Conservation (phyloP, 1,284 basidiomycete genomes). For the Leccinum griseonigrum region DNA sequence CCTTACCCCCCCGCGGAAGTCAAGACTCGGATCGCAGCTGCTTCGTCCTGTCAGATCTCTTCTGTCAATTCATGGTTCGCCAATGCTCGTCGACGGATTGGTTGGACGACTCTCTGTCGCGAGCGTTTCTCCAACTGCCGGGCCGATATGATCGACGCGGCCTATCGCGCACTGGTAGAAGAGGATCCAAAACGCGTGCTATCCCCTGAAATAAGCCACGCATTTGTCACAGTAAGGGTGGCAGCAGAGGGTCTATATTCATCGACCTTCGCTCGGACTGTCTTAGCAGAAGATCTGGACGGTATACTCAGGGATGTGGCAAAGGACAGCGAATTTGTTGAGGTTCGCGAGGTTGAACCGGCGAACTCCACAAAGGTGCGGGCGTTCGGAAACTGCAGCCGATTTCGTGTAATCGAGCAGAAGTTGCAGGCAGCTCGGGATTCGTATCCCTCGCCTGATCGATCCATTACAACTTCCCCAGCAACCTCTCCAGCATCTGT, state of each 20-base stretch:
- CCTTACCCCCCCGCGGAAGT: constrained; percentile 45
- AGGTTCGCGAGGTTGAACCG: too few relatives aligned
- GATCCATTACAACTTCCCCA: constrained; percentile 4
- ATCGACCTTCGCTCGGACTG: constrained; percentile 27
- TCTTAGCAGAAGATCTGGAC: constrained; percentile 29
- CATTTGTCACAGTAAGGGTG: constrained; percentile 37
- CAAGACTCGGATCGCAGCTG: constrained; percentile 15
- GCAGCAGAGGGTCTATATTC: constrained; percentile 35
- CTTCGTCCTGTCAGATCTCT: constrained; percentile 9
- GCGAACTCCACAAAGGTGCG: constrained; percentile 6
- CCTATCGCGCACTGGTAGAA: constrained; percentile 38
- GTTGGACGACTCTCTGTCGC: constrained; percentile 47
- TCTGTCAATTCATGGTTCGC: constrained; percentile 49
- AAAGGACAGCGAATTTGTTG: constrained; percentile 1
- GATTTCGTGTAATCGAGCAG: not conserved
- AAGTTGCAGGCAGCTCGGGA: constrained; percentile 3
- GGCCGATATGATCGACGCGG: constrained; percentile 39
- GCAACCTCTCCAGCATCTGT: constrained; percentile 1
- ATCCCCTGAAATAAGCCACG: constrained; percentile 25
- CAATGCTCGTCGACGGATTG: constrained; percentile 47
- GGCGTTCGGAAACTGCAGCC: not conserved
- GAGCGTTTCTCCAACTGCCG: constrained; percentile 39
- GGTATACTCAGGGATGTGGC: constrained; percentile 28
- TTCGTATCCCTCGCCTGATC: constrained; percentile 15
- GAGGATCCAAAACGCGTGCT: constrained; percentile 28